phyloP scores from a whole-genome alignment of 73 alveolate genomes.

The Halteria grandinella region DNA sequence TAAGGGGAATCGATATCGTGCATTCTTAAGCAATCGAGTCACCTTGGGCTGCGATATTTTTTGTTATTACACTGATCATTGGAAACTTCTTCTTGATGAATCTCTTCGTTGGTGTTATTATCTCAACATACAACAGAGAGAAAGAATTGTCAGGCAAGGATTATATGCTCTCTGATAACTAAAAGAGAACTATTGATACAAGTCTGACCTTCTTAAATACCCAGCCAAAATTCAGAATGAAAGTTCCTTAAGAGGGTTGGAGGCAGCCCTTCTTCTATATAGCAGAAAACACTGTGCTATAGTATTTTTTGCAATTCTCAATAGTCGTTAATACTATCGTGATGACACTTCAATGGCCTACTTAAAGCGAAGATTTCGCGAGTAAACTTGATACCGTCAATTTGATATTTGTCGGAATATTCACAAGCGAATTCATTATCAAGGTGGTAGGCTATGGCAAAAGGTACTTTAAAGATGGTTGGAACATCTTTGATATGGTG shows the following conservation, averaged over 20 bases:
- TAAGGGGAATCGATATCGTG: slow-evolving; percentile 48
- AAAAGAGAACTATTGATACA: slow-evolving; percentile 23
- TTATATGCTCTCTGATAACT: slow-evolving; percentile 9
- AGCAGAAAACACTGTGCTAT: not conserved
- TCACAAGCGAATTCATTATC: slow-evolving; percentile 44
- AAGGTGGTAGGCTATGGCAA: slow-evolving; percentile 48
- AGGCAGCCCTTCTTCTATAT: not conserved
- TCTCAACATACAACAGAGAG: slow-evolving; percentile 14
- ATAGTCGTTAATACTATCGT: slow-evolving; percentile 50
- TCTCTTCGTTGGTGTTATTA: slow-evolving; percentile 53
- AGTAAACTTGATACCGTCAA: slow-evolving; percentile 22
- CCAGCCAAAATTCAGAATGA: not conserved
- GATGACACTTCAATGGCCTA: slow-evolving; percentile 35
- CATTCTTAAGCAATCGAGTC: slow-evolving; percentile 38
- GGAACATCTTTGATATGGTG: slow-evolving; percentile 81
- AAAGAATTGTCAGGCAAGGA: slow-evolving; percentile 19
- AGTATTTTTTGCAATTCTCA: slow-evolving; percentile 58
- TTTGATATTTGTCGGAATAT: slow-evolving; percentile 19
- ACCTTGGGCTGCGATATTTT: not conserved
- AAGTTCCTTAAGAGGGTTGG: not conserved
- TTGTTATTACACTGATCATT: slow-evolving; percentile 34
- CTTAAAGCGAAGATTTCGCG: slow-evolving; percentile 7
- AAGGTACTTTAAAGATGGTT: slow-evolving; percentile 63
- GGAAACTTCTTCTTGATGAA: slow-evolving; percentile 55
- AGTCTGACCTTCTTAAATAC: not conserved